Evolutionary conservation across 1,139 yeast genomes (phyloP).

Genomic region (Geotrichum cucujoidarum): DNA sequence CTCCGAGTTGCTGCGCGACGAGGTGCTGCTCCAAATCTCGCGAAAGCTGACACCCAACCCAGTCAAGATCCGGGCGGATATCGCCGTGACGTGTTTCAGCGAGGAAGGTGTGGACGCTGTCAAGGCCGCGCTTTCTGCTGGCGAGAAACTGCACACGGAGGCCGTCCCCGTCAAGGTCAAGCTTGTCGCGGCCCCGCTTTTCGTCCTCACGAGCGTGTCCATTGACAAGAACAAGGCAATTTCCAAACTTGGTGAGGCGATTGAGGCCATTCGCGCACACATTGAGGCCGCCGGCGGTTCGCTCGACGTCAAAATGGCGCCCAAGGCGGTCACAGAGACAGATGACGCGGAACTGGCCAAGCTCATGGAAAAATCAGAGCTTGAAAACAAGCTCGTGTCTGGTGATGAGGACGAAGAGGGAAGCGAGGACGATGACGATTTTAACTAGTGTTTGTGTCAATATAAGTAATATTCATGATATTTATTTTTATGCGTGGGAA

Average conservation of each 20-base stretch:
- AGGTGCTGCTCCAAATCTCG: conserved; percentile 77
- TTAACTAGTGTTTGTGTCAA: background rate
- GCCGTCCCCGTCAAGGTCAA: conserved; percentile 81
- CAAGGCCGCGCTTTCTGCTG: conserved; percentile 79
- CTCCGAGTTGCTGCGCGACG: conserved; percentile 66
- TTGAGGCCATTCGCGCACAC: conserved; percentile 63
- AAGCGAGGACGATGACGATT: conserved; percentile 31
- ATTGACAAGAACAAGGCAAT: conserved; percentile 88
- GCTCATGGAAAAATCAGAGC: conserved; percentile 70
- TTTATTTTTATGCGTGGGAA: too few relatives aligned
- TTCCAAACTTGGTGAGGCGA: conserved; percentile 70
- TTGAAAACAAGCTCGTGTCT: conserved; percentile 58
- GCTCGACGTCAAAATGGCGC: conserved; percentile 93
- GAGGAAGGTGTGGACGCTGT: conserved; percentile 98
- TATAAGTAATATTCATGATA: too few relatives aligned
- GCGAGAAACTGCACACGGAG: conserved; percentile 80
- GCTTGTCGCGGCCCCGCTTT: conserved; percentile 95
- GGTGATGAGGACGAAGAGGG: conserved; percentile 54
- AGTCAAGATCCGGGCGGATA: conserved; percentile 93
- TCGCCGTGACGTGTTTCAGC: conserved; percentile 93
- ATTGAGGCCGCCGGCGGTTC: conserved; percentile 77
- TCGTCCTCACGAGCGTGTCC: conserved; percentile 88
- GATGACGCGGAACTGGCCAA: conserved; percentile 98
- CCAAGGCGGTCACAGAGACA: conserved; percentile 96
- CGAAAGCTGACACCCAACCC: conserved; percentile 97